phyloP scores from a whole-genome alignment of 176 grass and related monocot genomes.

The Eleusine coracana region DNA sequence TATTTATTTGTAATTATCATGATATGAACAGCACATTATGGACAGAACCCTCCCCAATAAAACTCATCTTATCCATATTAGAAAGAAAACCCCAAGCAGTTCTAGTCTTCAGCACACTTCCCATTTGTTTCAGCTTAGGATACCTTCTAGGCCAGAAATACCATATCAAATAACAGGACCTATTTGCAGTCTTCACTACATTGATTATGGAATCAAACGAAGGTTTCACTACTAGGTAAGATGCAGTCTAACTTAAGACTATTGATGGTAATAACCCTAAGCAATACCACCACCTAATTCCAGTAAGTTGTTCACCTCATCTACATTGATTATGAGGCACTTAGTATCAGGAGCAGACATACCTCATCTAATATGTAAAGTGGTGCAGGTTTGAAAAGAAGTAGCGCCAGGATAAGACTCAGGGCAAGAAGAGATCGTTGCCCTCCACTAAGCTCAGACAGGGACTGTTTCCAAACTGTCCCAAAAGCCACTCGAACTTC shows the following conservation, averaged over 20 bases:
- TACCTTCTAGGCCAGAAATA: constrained; percentile 6
- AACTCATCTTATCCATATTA: not conserved
- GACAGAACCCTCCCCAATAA: too few species aligned
- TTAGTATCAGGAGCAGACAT: constrained; percentile 27
- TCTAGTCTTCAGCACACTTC: not conserved
- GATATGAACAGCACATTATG: not conserved
- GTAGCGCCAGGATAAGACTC: constrained; percentile 90
- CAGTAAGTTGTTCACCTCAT: not conserved
- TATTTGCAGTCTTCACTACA: not conserved
- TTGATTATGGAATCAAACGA: constrained; percentile 3
- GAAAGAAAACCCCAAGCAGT: constrained; percentile 2
- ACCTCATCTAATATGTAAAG: constrained; percentile 99
- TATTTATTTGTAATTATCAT: not conserved
- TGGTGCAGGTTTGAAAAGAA: constrained; percentile 98
- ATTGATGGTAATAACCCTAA: constrained; percentile 1
- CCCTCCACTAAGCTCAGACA: constrained; percentile 96
- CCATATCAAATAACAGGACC: not conserved
- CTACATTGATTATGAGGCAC: constrained; percentile 7
- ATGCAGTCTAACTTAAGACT: not conserved
- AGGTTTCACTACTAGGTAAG: not conserved
- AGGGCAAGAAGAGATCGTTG: constrained; percentile 97
- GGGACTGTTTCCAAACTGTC: constrained; percentile 96
- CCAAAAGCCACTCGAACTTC: constrained; percentile 98
- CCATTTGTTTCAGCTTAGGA: constrained; percentile 9
- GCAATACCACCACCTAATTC: not conserved